Percentiles rank a stretch among this genome's conserved stretches.
These are phyloP conservation scores for Termitomyces titanicus DNA, from an alignment of 768 basidiomycete genomes.

Conservation along the genomic window DNA sequence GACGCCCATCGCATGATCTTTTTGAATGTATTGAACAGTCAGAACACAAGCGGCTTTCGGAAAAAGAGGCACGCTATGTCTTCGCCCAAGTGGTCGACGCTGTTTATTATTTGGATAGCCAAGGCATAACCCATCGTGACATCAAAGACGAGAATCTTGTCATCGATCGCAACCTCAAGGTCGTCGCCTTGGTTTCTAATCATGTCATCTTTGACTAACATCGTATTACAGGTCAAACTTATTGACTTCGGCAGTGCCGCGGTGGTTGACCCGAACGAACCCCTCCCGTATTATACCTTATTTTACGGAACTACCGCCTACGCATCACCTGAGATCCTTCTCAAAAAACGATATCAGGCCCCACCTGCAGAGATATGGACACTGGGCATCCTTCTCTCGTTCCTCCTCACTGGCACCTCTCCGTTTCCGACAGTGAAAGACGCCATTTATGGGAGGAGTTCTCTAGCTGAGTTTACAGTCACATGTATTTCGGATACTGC, in stretches of 20 bases:
- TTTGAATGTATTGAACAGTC: conserved; percentile 95
- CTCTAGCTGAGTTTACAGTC: conserved; percentile 40
- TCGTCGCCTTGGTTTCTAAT: conserved; percentile 21
- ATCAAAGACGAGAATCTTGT: conserved; percentile 96
- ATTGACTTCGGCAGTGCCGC: conserved; percentile 95
- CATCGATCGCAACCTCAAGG: conserved; percentile 70
- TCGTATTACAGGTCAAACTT: conserved; percentile 72
- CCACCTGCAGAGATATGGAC: conserved; percentile 97
- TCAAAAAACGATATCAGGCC: conserved; percentile 84
- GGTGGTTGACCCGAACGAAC: conserved; percentile 57
- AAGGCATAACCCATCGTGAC: conserved; percentile 91
- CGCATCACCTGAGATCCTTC: conserved; percentile 91
- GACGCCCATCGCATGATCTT: conserved; percentile 84
- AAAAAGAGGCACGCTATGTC: conserved; percentile 75
- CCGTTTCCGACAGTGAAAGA: conserved; percentile 89
- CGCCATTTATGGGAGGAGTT: conserved; percentile 63
- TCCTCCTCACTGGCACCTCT: conserved; percentile 87
- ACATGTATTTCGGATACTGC: conserved; percentile 41
- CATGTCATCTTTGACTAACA: neutral
- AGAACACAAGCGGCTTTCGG: conserved; percentile 72
- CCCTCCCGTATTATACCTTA: conserved; percentile 65
- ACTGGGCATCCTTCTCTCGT: conserved; percentile 91
- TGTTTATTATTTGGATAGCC: conserved; percentile 73
- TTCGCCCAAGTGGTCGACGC: conserved; percentile 88
- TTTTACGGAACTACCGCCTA: conserved; percentile 97